Conservation (phyloP, 1,284 basidiomycete genomes). For the Macrocystidia cucumis region DNA sequence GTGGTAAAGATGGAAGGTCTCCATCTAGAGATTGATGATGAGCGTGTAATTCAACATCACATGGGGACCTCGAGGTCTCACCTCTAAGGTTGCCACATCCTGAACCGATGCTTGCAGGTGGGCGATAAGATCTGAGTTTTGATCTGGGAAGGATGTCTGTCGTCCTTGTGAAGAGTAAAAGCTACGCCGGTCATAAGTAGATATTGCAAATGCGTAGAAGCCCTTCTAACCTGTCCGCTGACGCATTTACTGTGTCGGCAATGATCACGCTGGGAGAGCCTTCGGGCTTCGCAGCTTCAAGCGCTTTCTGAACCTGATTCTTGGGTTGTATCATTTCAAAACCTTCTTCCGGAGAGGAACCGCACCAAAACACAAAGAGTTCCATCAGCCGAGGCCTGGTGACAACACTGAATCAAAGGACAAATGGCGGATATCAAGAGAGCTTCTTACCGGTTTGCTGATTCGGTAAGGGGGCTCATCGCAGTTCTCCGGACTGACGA, state of each 20-base stretch:
- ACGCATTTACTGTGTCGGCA: conserved; percentile 54
- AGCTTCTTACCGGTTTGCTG: conserved; percentile 52
- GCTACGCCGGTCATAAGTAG: conserved; percentile 31
- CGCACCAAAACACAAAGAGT: conserved; percentile 42
- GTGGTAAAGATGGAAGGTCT: conserved; percentile 73
- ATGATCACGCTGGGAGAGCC: conserved; percentile 31
- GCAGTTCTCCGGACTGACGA: conserved; percentile 32
- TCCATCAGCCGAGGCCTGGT: conserved; percentile 46
- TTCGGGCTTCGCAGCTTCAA: conserved; percentile 36
- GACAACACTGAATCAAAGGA: conserved; percentile 6
- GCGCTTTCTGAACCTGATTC: conserved; percentile 37
- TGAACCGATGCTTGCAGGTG: conserved; percentile 39
- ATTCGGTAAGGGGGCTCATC: conserved; percentile 56
- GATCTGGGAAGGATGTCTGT: conserved; percentile 72
- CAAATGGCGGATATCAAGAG: neutral
- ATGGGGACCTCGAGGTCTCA: too few relatives aligned
- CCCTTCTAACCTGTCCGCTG: conserved; percentile 58
- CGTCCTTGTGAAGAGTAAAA: conserved; percentile 85
- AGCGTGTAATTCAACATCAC: too few relatives aligned
- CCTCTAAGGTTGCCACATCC: conserved; percentile 63
- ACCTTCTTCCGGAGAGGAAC: too few relatives aligned
- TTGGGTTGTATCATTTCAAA: too few relatives aligned
- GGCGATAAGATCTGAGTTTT: conserved; percentile 61
- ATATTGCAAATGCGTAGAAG: conserved; percentile 5
- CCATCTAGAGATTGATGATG: conserved; percentile 72